Percentiles rank a stretch among this genome's conserved stretches.
Evolutionary conservation across 1,284 basidiomycete genomes (phyloP).

Genomic region (Apiotrichum akiyoshidainum): DNA sequence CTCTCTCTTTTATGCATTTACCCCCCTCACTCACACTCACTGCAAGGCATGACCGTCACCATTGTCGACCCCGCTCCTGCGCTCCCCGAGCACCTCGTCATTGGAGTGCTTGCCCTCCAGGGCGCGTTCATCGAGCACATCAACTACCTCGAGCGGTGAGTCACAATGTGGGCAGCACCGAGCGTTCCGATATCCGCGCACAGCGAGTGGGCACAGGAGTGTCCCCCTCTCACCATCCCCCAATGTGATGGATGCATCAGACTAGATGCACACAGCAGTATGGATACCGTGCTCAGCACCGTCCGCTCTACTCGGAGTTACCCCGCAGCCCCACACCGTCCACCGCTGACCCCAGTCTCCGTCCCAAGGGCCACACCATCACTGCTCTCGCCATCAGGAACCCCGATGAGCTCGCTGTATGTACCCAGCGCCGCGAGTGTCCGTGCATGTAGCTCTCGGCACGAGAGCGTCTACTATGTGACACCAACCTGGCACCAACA

Average conservation of each 20-base stretch:
- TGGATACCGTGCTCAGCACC: neutral
- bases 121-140: conserved; percentile 89
- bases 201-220: no score
- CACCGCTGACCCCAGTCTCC: conserved; percentile 22
- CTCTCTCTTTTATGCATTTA: neutral
- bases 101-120: conserved; percentile 64
- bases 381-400: conserved; percentile 64
- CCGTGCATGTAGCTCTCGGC: neutral
- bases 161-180: neutral
- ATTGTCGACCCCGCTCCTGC: neutral
- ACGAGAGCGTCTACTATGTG: neutral
- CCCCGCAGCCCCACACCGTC: neutral
- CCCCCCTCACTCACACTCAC: neutral
- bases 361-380: conserved; percentile 26
- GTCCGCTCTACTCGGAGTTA: neutral
- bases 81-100: conserved; percentile 9
- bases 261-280: no score
- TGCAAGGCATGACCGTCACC: conserved; percentile 6
- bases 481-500: conserved; percentile 60
- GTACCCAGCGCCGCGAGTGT: conserved; percentile 11
- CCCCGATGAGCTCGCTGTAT: conserved; percentile 63
- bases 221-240: no score
- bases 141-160: conserved; percentile 43
- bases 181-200: no score
- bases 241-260: no score